Percentiles rank a stretch among this genome's conserved stretches.
phyloP scores from a whole-genome alignment of 1,284 basidiomycete species.

The Malassezia cuniculi region DNA sequence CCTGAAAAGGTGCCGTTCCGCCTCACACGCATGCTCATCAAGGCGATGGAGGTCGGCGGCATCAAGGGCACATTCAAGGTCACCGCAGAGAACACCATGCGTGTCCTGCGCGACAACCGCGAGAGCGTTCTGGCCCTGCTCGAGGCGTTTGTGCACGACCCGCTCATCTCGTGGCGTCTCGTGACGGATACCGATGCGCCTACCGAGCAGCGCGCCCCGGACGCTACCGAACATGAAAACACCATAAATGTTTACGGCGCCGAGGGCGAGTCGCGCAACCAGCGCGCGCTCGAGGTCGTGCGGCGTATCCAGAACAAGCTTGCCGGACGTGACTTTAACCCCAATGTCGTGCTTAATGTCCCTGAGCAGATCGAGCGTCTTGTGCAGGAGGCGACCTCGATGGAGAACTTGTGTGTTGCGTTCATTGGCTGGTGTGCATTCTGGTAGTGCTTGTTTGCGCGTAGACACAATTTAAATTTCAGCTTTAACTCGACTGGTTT shows the following conservation, averaged over 20 bases:
- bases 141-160: slow-evolving; percentile 62
- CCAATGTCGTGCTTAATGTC: slow-evolving; percentile 23
- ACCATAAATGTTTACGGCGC: slow-evolving; percentile 7
- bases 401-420: slow-evolving; percentile 39
- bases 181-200: slow-evolving; percentile 26
- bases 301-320: slow-evolving; percentile 42
- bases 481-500: too few species aligned
- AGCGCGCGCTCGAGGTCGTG: slow-evolving; percentile 40
- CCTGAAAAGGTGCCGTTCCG: slow-evolving; percentile 98
- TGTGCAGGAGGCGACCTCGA: slow-evolving; percentile 35
- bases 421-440: slow-evolving; percentile 43
- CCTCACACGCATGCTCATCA: slow-evolving; percentile 91
- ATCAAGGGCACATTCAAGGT: slow-evolving; percentile 94
- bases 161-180: slow-evolving; percentile 52
- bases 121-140: slow-evolving; percentile 95
- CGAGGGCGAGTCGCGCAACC: slow-evolving; percentile 31
- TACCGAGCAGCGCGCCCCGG: slow-evolving; percentile 26
- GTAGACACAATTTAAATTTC: too few species aligned
- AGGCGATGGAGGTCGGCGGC: slow-evolving; percentile 94
- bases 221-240: slow-evolving; percentile 31
- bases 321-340: slow-evolving; percentile 38
- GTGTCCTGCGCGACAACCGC: slow-evolving; percentile 87
- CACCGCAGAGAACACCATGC: slow-evolving; percentile 95
- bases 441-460: slow-evolving; percentile 30
- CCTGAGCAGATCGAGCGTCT: slow-evolving; percentile 35